Evolutionary conservation across 2,329 filamentous ascomycete species (phyloP).

Genomic region (Grosmannia clavigera): DNA sequence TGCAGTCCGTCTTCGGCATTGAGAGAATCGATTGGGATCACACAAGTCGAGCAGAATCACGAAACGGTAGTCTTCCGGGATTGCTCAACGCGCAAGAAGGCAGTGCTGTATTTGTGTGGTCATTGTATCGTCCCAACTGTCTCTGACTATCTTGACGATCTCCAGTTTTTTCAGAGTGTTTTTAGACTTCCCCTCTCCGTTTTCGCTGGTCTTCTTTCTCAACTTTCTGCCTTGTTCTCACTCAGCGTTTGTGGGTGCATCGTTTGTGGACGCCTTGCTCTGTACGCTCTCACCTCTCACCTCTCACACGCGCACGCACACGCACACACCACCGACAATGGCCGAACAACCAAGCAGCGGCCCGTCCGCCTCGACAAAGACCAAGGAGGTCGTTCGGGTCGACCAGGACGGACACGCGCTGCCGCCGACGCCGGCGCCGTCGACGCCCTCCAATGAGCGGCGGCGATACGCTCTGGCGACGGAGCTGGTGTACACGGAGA

Average conservation of each 20-base stretch:
- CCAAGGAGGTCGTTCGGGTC: constrained; percentile 45
- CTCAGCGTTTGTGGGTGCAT: neutral
- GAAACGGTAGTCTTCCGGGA: neutral
- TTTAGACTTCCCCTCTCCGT: neutral
- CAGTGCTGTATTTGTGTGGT: no score
- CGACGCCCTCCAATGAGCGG: constrained; percentile 72
- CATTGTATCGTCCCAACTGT: no score
- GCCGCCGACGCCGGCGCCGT: constrained; percentile 85
- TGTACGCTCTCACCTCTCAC: neutral
- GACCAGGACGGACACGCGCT: constrained; percentile 76
- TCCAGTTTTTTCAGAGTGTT: neutral
- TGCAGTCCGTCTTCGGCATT: neutral
- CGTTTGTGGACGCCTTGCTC: neutral
- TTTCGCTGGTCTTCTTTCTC: neutral
- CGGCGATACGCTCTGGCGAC: constrained; percentile 85
- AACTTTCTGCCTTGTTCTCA: neutral
- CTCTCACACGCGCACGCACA: neutral
- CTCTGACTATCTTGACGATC: neutral
- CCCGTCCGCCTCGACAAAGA: constrained; percentile 12
- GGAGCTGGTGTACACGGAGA: constrained; percentile 91
- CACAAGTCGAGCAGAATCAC: neutral
- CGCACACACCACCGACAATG: neutral
- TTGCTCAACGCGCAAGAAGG: no score
- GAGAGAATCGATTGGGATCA: neutral
- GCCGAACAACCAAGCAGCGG: neutral